Base-by-base conservation (phyloP, 2,329 filamentous ascomycete genomes). In the Cladorrhinum sp. region DNA sequence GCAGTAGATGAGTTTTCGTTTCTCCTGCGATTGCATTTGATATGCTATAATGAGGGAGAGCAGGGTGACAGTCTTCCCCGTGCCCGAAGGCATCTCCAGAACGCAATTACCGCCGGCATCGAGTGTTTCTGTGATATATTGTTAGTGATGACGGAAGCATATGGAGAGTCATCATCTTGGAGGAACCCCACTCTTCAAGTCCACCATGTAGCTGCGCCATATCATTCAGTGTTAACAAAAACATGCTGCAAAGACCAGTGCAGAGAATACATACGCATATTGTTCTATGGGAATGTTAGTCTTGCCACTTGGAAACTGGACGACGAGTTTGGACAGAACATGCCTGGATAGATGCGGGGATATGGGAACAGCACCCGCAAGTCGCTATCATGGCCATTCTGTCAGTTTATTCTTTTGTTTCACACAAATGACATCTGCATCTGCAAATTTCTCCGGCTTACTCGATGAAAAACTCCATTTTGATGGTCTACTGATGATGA, bases 31-130 rank as follows among this genome's bases (percentile, higher is more conserved):
- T 73, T 93, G 88, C 73, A 95, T 91, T 75, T 99, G 96, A 71
- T 99, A 99, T 48, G 95, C 93, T 60, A 99, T 87, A 70, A 99
- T 99, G 68, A 99, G 84, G 0, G 95, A 97, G 50, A 99, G 81
- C 3, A 99, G 81, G 9, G 95, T 97, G 24, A 99, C 91, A 0
- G 95, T 99, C 80, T 99, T 99, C 63, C 95, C 95, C 23, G 95
- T 99, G 49, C 95, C 95, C 62, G 95, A 99, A 75, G 95, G 95
- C 95, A 99, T 99, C 78, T 99, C 95, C 68, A 99, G 79, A 22
- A 99, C 93, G 74, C 93, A 97, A 77, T 99, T 92, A 63, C 95
- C 96, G 56, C 91, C 91, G 20, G 89, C 90, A 81, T 99, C 95
- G 70, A 99, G 88, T 20, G 95, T 98, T 67, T 80, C 81, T 84